Evolutionary conservation across 208 protist genomes (phyloP), one percentile per base, ranked within the genome.

Genomic region (Trypanosomatidae sp.): DNA sequence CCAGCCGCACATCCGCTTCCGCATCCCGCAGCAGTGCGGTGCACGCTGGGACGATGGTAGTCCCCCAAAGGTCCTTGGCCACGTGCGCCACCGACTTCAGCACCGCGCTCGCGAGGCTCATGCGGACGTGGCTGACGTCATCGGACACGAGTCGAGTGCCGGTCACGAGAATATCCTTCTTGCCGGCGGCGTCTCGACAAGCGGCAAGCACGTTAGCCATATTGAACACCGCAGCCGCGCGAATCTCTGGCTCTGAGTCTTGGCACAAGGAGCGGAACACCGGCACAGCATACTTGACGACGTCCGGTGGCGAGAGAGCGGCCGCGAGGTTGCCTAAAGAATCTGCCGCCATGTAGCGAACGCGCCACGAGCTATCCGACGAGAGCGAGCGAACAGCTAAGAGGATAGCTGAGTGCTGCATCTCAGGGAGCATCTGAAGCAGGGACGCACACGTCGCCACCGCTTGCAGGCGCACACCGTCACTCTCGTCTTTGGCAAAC

Each of bases 341-440:
- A 76, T 99, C 98, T 13, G 98, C 98, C 22, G 96, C 91, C 95
- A 99, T 99, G 86, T 99, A 99, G 9, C 98, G 93, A 52, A 99
- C 98, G 19, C 98, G 93, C 98, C 99, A 99, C 10, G 95, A 98
- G 82, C 85, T 97, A 86, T 99, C 98, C 6, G 72, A 59, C 5
- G 91, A 77, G 46, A 95, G 87, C 30, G 74, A 67, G 49, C 90
- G 87, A 0, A 99, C 74, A 1, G 85, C 71, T 19, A 88, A 79
- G 19, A 99, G 76, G 30, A 99, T 74, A n/a, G 82, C 68, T 17
- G 81, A 73, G 75, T 89, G 85, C 71, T 98, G 92, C 30, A 93
- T 92, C 49, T 84, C 58, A 2, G 86, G 85, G 17, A 99, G 80
- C 46, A 96, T 77, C 76, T 84, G 80, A 22, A 95, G 90, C 30